A percentile compares a stretch with the other conserved stretches of the same genome.
Conservation (phyloP, 129 eudicot species). For the Flaveria trinervia region DNA sequence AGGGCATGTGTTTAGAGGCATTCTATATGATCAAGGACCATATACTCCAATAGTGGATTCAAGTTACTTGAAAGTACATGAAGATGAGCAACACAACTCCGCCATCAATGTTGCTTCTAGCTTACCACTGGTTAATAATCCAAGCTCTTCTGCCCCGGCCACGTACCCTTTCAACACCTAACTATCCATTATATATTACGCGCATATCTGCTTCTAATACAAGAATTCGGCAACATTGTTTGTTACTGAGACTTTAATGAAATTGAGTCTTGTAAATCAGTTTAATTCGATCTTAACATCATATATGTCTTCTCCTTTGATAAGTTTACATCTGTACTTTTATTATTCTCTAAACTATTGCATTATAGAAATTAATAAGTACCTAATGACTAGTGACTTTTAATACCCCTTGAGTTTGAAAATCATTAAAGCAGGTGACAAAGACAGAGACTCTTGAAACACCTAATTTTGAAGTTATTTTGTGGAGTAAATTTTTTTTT, state of each 20-base stretch:
- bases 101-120: background rate
- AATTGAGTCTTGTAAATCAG: background rate
- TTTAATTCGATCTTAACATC: background rate
- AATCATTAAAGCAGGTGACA: no score
- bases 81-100: constrained; percentile 16
- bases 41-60: constrained; percentile 1
- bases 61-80: constrained; percentile 11
- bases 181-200: background rate
- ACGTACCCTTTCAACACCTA: background rate
- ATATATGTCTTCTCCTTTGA: background rate
- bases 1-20: constrained; percentile 76
- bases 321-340: background rate
- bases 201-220: background rate
- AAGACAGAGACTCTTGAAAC: no score
- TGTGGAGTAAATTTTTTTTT: no score
- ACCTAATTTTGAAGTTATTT: no score
- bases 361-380: background rate
- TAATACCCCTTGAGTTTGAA: no score
- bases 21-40: constrained; percentile 79
- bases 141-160: background rate
- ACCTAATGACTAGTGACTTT: background rate
- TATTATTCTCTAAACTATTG: background rate
- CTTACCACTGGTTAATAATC: background rate
- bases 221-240: background rate
- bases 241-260: background rate